Base-by-base conservation (phyloP, 208 protist genomes). In the Spongospora subterranea region DNA sequence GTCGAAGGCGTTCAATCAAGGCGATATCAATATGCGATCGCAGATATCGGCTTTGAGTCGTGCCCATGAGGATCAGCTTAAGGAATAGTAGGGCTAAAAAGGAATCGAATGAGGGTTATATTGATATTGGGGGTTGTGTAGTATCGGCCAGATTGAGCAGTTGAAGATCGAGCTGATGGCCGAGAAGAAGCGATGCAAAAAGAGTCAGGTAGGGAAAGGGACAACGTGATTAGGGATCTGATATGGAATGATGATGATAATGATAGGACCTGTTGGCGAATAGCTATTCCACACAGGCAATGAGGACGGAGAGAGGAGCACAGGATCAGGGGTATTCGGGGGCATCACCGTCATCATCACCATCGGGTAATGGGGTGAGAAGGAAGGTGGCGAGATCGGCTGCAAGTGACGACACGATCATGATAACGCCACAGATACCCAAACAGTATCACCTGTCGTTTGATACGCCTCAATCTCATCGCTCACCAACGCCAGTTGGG, bases 1-100 rank as follows among this genome's bases (percentile, higher is more conserved):
- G 17, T 82, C 71, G 13, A 82, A 43, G 35, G 71, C 71, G 71
- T n/a, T 82, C n/a, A 6, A 45, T 6, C 35, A 35, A 35, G 71
- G 71, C 71, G 71, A 82, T 35, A 43, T 45, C 35, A 43, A 43
- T n/a, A 35, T 82, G 35, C 71, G 71, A 35, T 82, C 71, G n/a
- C 71, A 82, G 71, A 82, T 82, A 6, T 35, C 71, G 13, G 71
- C 71, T 20, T 20, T 82, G 35, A 35, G 11, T 35, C 71, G 40
- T 20, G 40, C 71, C 13, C n/a, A 17, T 43, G 71, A 82, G 35
- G 35, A 82, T 17, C 54, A 32, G 54, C 17, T 32, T 17, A 29
- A 17, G 54, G 54, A 65, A 65, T 29, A 65, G 54, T 65, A 65
- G 29, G 17, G 20, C 20, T 17, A 32, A 29, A 32, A 65, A 32